Evolutionary conservation across 75 land plant genomes (phyloP).

Genomic region (Sequoiadendron giganteum): DNA sequence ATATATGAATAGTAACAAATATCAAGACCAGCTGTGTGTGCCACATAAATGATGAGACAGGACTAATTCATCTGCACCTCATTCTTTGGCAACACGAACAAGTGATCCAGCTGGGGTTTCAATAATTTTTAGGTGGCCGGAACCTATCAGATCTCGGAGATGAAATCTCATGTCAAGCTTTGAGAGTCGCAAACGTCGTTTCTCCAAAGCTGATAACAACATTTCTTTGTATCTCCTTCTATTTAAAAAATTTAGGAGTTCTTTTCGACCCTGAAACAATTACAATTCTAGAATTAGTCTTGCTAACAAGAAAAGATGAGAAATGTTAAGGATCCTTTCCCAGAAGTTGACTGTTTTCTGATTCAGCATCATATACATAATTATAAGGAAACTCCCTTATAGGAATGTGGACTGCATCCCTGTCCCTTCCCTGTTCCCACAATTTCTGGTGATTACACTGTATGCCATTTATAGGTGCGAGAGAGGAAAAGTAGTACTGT

Average conservation of each 20-base stretch:
- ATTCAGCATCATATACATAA: background rate
- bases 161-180: constrained; percentile 90
- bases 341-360: background rate
- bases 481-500: background rate
- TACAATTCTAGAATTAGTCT: background rate
- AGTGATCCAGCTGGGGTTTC: constrained; percentile 71
- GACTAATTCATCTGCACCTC: background rate
- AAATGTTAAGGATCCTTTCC: background rate
- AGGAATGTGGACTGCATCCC: too few relatives aligned
- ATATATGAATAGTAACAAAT: background rate
- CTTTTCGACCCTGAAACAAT: constrained; percentile 71
- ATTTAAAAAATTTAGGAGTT: constrained; percentile 61
- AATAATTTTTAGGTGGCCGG: constrained; percentile 61
- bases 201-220: constrained; percentile 73
- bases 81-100: constrained; percentile 59
- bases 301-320: background rate
- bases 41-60: background rate
- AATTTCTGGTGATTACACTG: too few relatives aligned
- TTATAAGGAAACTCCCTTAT: too few relatives aligned
- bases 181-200: constrained; percentile 67
- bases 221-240: constrained; percentile 83
- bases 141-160: constrained; percentile 83
- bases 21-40: background rate
- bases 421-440: too few relatives aligned
- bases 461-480: background rate